Base-by-base conservation (phyloP, 1,284 basidiomycete genomes). In the Laetiporus sulphureus region DNA sequence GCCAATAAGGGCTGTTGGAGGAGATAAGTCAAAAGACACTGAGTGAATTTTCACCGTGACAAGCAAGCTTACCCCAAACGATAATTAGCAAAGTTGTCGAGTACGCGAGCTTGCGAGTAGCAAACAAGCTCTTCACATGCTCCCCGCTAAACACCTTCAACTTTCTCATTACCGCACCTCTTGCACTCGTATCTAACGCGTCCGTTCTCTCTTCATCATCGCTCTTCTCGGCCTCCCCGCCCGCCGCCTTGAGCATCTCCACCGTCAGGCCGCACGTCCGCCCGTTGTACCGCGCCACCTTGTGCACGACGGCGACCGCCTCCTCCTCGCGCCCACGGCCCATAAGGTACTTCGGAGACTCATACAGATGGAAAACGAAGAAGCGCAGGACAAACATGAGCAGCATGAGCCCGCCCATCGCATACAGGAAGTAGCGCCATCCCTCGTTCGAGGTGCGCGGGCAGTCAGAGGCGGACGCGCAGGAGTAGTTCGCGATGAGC, bases 271-370 rank as follows among this genome's bases (percentile, higher is more conserved):
- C 54, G 39, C 62, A 67, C 34, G 56, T 63, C 37, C 50, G 71
- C 2, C 74, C 70, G 57, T 94, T 91, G 62, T 78, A 85, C 23
- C 62, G 61, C 2, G 88, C 89, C 15, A 91, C 72, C 22, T 68
- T 68, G 46, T 80, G 73, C 18, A 92, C 64, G 38, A 89, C 71
- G 13, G 72, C 73, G 19, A 91, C 77, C 0, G 88, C 89, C 38
- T 82, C 75, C 12, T 69, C 72, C 51, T 91, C 86, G 29, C 68
- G 66, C 1, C 86, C 86, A 44, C 79, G 75, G 5, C 78, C 77
- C 58, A 91, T 75, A 22, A 91, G 72, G 60, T 71, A 89, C 58
- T 85, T 85, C 3, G 84, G 85, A 42, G 79, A 80, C 59, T 91
- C 86, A 44, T 80, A 67, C 38, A 91, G 72, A n/a, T 70, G 66